Evolutionary conservation across 805 yeast genomes (phyloP), one percentile per base, ranked within the genome.

Genomic region (Grigorovia humatica): DNA sequence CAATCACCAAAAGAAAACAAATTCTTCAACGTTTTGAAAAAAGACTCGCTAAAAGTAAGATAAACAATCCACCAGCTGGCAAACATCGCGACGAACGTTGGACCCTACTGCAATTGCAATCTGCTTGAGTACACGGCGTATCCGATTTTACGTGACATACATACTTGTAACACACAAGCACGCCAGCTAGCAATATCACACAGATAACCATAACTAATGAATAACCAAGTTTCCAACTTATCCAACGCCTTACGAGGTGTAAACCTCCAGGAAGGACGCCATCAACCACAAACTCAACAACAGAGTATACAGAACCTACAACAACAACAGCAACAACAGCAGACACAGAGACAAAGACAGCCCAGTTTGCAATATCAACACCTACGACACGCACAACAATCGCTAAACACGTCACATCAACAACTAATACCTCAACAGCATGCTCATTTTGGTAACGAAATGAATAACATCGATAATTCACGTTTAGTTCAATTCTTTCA

Each of bases 401-500:
- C 41, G 27, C 20, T 46, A 23, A 49, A 38, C 46, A 38, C 17
- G n/a, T 15, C 42, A 35, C 17, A 42, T 12, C 43, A 50, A 48
- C 40, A 46, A 23, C 47, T 44, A 20, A 47, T 49, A 13, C 44
- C 51, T 18, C 60, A 61, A 35, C 55, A 50, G 27, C 48, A 44
- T 18, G 46, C 29, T 12, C 48, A 43, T 51, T 70, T 48, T 19
- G 47, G 43, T 12, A 77, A 72, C 52, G 71, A 75, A 43, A 55
- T 74, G 20, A 66, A 57, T 47, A 69, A 61, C 69, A 68, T 57
- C 70, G 77, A 56, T 74, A 76, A 59, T 73, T 62, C 84, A 20
- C 72, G 95, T 55, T 78, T 88, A 49, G 75, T 84, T 30, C 75
- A 78, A 55, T 88, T 87, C 65, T 84, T 88, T 64, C 80, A 78